phyloP scores from a whole-genome alignment of 768 basidiomycete genomes.

The Austroboletus festivus region DNA sequence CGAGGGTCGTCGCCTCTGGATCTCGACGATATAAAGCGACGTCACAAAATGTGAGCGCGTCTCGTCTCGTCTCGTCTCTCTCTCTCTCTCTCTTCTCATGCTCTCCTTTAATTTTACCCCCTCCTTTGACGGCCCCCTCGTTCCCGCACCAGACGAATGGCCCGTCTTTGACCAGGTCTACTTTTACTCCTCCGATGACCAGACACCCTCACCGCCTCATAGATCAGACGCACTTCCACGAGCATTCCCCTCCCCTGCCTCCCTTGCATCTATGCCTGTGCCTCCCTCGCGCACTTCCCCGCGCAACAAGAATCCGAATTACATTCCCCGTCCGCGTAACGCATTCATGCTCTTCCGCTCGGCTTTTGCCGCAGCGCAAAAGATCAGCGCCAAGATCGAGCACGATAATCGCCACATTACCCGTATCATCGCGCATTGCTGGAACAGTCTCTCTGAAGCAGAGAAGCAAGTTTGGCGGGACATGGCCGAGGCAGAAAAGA shows the following conservation, averaged over 20 bases:
- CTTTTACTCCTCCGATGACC: slow-evolving; percentile 4
- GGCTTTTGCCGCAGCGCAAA: slow-evolving; percentile 52
- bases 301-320: slow-evolving; percentile 38
- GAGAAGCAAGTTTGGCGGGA: slow-evolving; percentile 51
- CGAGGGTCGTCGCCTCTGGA: slow-evolving; percentile 7
- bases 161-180: slow-evolving; percentile 22
- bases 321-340: slow-evolving; percentile 38
- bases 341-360: slow-evolving; percentile 60
- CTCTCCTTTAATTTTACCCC: slow-evolving; percentile 12
- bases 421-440: slow-evolving; percentile 51
- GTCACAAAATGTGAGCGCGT: slow-evolving; percentile 3
- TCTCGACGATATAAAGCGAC: slow-evolving; percentile 24
- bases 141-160: slow-evolving; percentile 19
- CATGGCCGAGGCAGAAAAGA: slow-evolving; percentile 51
- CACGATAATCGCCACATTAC: slow-evolving; percentile 58
- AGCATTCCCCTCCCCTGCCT: slow-evolving; percentile 19
- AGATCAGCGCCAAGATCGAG: slow-evolving; percentile 47
- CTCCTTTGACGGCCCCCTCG: slow-evolving; percentile 10
- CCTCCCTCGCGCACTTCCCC: slow-evolving; percentile 27
- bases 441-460: slow-evolving; percentile 49
- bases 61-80: not conserved
- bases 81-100: slow-evolving; percentile 11
- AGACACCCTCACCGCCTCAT: slow-evolving; percentile 10
- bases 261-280: slow-evolving; percentile 28
- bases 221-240: not conserved